Conservation (phyloP, 805 yeast species). For the Zygoascus biomembranicola region DNA sequence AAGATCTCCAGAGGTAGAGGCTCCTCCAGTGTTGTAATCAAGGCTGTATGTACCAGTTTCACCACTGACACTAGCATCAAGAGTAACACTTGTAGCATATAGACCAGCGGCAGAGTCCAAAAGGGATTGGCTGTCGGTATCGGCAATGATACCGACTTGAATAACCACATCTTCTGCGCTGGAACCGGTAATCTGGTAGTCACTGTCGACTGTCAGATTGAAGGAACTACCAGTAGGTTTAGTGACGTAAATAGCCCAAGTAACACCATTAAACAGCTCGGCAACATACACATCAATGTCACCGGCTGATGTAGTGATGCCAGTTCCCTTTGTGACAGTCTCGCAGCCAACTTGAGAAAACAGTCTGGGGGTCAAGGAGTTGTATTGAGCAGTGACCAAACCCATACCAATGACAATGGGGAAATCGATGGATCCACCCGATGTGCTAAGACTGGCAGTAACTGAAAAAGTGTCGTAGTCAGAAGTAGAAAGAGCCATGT, state of each 20-base stretch:
- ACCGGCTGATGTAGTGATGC: slow-evolving; percentile 17
- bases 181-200: slow-evolving; percentile 31
- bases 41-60: slow-evolving; percentile 44
- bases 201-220: slow-evolving; percentile 27
- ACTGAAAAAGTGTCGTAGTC: slow-evolving; percentile 47
- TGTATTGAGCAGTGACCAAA: slow-evolving; percentile 56
- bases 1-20: slow-evolving; percentile 34
- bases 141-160: slow-evolving; percentile 44
- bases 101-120: slow-evolving; percentile 66
- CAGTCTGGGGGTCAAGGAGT: slow-evolving; percentile 42
- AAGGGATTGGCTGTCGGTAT: slow-evolving; percentile 3
- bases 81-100: slow-evolving; percentile 43
- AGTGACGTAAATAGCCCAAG: slow-evolving; percentile 47
- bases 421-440: slow-evolving; percentile 35
- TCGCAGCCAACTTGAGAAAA: slow-evolving; percentile 40
- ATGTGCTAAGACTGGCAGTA: slow-evolving; percentile 28
- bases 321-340: slow-evolving; percentile 31
- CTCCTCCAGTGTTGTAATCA: slow-evolving; percentile 42
- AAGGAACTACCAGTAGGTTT: slow-evolving; percentile 29
- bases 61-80: slow-evolving; percentile 39
- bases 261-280: slow-evolving; percentile 32
- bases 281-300: slow-evolving; percentile 35
- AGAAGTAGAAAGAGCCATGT: slow-evolving; percentile 35
- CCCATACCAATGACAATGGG: slow-evolving; percentile 82
- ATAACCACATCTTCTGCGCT: slow-evolving; percentile 36